phyloP scores from a whole-genome alignment of 805 yeast species.

The Scheffersomyces amazonensis region DNA sequence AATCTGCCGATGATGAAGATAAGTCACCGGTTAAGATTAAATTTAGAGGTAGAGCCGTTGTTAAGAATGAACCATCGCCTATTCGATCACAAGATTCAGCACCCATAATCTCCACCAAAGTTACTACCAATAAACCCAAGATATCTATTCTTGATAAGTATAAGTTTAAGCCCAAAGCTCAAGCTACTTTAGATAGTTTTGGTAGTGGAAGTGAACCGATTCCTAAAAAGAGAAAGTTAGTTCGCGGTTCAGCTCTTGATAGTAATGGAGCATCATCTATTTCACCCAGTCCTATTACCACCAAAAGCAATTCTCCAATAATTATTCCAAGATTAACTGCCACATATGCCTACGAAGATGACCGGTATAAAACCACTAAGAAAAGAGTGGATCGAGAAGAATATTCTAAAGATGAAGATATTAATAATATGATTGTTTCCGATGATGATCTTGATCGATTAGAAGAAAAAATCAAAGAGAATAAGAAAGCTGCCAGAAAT shows the following conservation, averaged over 20 bases:
- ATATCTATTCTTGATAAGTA: slow-evolving; percentile 43
- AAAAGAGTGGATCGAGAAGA: slow-evolving; percentile 1
- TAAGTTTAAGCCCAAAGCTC: slow-evolving; percentile 26
- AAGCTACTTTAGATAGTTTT: slow-evolving; percentile 23
- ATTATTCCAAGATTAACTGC: slow-evolving; percentile 1
- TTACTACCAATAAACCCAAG: slow-evolving; percentile 36
- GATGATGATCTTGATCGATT: slow-evolving; percentile 38
- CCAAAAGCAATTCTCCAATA: not conserved
- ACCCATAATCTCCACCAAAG: slow-evolving; percentile 30
- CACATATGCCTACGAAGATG: not conserved
- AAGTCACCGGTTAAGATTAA: slow-evolving; percentile 33
- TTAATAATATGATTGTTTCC: slow-evolving; percentile 10
- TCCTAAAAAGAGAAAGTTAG: slow-evolving; percentile 33
- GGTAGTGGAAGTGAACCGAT: slow-evolving; percentile 8
- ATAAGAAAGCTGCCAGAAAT: slow-evolving; percentile 19
- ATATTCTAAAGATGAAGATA: slow-evolving; percentile 15
- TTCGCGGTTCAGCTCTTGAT: slow-evolving; percentile 26
- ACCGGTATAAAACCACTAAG: not conserved
- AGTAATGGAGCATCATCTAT: slow-evolving; percentile 2
- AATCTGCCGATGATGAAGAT: slow-evolving; percentile 27
- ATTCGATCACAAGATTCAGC: slow-evolving; percentile 8
- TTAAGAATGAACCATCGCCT: slow-evolving; percentile 15
- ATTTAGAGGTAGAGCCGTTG: slow-evolving; percentile 29
- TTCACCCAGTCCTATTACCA: slow-evolving; percentile 4
- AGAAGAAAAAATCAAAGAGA: slow-evolving; percentile 37